phyloP scores from a whole-genome alignment of 768 basidiomycete species.

The Mycena rosella region DNA sequence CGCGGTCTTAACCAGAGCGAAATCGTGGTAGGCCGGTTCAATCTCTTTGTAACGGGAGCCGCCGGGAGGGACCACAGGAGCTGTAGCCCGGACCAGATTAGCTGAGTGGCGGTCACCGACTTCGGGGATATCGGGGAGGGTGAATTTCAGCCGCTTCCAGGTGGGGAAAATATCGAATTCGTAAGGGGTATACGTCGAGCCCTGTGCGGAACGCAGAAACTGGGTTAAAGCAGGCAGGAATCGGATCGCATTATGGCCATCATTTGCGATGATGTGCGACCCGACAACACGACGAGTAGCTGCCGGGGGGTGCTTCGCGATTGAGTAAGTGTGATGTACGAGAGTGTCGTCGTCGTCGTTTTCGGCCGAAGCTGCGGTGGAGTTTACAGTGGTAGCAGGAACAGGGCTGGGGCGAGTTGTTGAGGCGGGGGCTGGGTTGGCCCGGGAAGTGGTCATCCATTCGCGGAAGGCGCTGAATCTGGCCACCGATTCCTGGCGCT shows the following conservation, averaged over 20 bases:
- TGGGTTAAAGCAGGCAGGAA: not conserved
- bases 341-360: not conserved
- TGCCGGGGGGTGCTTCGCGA: conserved; percentile 2
- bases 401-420: no score
- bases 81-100: conserved; percentile 2
- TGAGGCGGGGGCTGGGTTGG: no score
- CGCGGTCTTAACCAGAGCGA: not conserved
- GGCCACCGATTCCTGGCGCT: conserved; percentile 43
- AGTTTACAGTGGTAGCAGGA: no score
- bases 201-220: not conserved
- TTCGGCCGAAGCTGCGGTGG: not conserved
- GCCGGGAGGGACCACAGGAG: not conserved
- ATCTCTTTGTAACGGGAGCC: not conserved
- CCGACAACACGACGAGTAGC: not conserved
- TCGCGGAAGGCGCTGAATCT: not conserved
- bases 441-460: not conserved
- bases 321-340: not conserved
- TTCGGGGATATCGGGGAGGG: not conserved
- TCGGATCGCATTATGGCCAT: not conserved
- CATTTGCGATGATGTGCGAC: not conserved
- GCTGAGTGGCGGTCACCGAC: not conserved
- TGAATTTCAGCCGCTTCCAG: conserved; percentile 1
- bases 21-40: not conserved
- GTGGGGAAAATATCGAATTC: conserved; percentile 1
- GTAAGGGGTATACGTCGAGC: not conserved